Evolutionary conservation across 1,139 yeast species (phyloP).

Genomic region (Protomyces lactucae-debilis): DNA sequence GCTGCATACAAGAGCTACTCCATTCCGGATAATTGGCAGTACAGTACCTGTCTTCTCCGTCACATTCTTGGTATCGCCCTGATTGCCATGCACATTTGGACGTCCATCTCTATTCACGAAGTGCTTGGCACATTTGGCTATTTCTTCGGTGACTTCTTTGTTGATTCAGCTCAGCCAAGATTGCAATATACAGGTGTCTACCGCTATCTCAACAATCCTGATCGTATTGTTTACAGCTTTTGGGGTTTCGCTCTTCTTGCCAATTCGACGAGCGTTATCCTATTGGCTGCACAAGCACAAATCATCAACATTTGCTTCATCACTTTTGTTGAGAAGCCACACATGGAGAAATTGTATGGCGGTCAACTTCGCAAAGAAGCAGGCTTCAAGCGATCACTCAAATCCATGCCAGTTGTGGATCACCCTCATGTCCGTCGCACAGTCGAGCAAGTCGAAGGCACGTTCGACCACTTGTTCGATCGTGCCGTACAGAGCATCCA

Average conservation of each 20-base stretch:
- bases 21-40: constrained; percentile 26
- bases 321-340: constrained; percentile 71
- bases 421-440: constrained; percentile 9
- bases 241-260: constrained; percentile 71
- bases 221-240: constrained; percentile 70
- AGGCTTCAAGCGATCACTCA: constrained; percentile 64
- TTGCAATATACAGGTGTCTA: constrained; percentile 80
- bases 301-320: constrained; percentile 61
- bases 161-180: constrained; percentile 49
- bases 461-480: constrained; percentile 13
- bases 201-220: constrained; percentile 80
- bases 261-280: constrained; percentile 54
- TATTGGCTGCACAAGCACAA: constrained; percentile 65
- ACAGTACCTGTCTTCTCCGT: constrained; percentile 47
- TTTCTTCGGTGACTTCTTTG: constrained; percentile 85
- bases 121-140: constrained; percentile 82
- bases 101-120: constrained; percentile 63
- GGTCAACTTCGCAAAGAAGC: constrained; percentile 48
- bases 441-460: constrained; percentile 13
- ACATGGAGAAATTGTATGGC: constrained; percentile 75
- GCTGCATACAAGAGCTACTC: constrained; percentile 28
- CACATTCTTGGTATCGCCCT: constrained; percentile 54
- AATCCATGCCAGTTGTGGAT: constrained; percentile 36
- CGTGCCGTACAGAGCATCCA: neutral
- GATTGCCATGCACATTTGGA: constrained; percentile 63